Conservation (phyloP, 1,284 basidiomycete species). For the Fomitopsis palustris region DNA sequence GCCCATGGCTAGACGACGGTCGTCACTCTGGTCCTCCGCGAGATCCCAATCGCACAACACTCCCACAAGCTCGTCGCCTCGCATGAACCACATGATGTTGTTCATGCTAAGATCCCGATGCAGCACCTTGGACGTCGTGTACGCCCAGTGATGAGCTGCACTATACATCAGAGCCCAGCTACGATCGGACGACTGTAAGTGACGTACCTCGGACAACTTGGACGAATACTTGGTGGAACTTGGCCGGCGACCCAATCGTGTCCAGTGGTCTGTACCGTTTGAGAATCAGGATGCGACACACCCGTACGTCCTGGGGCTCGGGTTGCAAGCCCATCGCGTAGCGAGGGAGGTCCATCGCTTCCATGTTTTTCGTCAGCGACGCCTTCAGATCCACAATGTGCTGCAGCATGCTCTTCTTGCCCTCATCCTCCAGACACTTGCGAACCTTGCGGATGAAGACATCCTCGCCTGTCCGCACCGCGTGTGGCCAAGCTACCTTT, state of each 20-base stretch:
- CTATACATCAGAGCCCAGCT: too few species aligned
- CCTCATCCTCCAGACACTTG: background rate
- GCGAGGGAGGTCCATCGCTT: conserved; percentile 2
- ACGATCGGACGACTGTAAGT: too few species aligned
- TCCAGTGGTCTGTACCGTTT: background rate
- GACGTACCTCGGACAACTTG: background rate
- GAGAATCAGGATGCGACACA: background rate
- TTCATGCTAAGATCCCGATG: too few species aligned
- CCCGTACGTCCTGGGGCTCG: background rate
- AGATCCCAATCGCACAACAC: background rate
- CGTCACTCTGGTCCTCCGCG: background rate
- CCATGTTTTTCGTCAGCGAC: background rate
- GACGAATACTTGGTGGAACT: background rate
- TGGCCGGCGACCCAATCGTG: background rate
- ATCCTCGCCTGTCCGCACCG: background rate
- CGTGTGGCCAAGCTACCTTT: too few species aligned
- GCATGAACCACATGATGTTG: too few species aligned
- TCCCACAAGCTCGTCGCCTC: too few species aligned
- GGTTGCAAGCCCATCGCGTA: background rate
- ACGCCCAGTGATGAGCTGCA: too few species aligned
- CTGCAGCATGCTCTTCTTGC: background rate
- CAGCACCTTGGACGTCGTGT: too few species aligned
- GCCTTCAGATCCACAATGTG: conserved; percentile 5
- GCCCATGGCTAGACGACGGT: background rate
- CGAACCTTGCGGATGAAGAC: background rate